A percentile compares a stretch with the other conserved stretches of the same genome.
phyloP scores from a whole-genome alignment of 371 early-diverging fungal genomes.

The Nematocida homosporus region DNA sequence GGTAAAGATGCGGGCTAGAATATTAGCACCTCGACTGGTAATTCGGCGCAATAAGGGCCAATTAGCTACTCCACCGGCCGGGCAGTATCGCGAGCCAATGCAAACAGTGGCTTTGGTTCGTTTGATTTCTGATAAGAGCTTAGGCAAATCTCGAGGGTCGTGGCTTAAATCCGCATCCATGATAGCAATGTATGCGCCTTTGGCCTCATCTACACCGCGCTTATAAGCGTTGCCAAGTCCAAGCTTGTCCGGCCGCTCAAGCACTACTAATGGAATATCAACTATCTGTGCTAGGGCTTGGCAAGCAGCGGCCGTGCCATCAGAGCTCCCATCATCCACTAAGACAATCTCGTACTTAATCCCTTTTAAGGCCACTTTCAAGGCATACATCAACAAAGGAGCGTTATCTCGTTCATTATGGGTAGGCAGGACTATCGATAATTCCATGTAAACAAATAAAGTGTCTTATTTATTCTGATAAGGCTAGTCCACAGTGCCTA shows the following conservation, averaged over 20 bases:
- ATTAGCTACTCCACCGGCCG: conserved; percentile 87
- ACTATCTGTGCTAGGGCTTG: conserved; percentile 70
- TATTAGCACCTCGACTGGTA: conserved; percentile 91
- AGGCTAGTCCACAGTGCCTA: conserved; percentile 50
- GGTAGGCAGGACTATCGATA: conserved; percentile 74
- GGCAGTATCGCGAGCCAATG: conserved; percentile 77
- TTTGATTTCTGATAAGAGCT: conserved; percentile 68
- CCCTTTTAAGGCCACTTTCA: conserved; percentile 77
- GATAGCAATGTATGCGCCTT: conserved; percentile 85
- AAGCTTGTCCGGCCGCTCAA: conserved; percentile 86
- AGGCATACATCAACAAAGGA: conserved; percentile 81
- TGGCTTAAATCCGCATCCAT: conserved; percentile 99
- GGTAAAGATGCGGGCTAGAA: conserved; percentile 80
- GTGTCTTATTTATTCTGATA: conserved; percentile 4
- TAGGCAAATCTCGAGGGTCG: conserved; percentile 90
- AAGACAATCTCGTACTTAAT: conserved; percentile 83
- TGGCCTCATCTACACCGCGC: conserved; percentile 83
- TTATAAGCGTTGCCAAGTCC: conserved; percentile 93
- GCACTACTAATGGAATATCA: conserved; percentile 70
- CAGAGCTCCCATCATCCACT: conserved; percentile 95
- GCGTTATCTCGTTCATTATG: conserved; percentile 95
- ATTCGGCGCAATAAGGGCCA: conserved; percentile 93
- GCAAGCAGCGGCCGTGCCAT: conserved; percentile 87
- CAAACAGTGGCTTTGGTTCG: conserved; percentile 81
- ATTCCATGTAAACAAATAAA: conserved; percentile 38